Evolutionary conservation across 371 early-diverging fungal species (phyloP), one percentile per base, ranked within the genome.

Genomic region (Zancudomyces culisetae): DNA sequence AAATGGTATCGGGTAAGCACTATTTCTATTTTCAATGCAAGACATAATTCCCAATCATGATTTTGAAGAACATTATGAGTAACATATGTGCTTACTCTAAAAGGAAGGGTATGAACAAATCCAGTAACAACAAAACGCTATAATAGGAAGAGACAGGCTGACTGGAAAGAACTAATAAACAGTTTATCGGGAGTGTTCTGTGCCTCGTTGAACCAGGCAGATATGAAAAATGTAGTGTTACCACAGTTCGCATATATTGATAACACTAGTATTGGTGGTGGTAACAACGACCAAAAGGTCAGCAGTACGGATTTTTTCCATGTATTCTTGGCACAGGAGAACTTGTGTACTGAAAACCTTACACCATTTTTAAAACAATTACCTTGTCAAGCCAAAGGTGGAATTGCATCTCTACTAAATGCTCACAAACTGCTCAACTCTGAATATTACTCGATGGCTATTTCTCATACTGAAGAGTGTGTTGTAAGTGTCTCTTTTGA

Each of bases 341-440:
- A 79, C 56, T 85, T 90, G 0, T 97, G 98, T 60, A 97, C 96
- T 1, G 98, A 95, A 60, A 97, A 97, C 63, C 68, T 97, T 61
- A 94, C 95, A 2, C 95, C 96, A 8, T 95, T 90, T 89, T 73
- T 85, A 55, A 95, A 95, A 60, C 69, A 90, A 46, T 65, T 97
- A 40, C 98, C 98, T 1, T 97, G 98, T 60, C 83, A 86, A 67
- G 63, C 83, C 20, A 85, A 85, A 35, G 78, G 88, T 48, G 97
- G 97, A 3, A 70, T 92, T 26, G 81, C 90, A 1, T 64, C 69
- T 13, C 64, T 93, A 47, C 71, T 93, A 39, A 92, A 94, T 60
- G 79, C 90, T 20, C 85, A 93, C 68, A 73, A 74, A 39, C 72
- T 96, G 4, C 92, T 81, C 59, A 87, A 94, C 57, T 76, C 85